Conservation (phyloP, 768 basidiomycete genomes). For the Exidia glandulosa region DNA sequence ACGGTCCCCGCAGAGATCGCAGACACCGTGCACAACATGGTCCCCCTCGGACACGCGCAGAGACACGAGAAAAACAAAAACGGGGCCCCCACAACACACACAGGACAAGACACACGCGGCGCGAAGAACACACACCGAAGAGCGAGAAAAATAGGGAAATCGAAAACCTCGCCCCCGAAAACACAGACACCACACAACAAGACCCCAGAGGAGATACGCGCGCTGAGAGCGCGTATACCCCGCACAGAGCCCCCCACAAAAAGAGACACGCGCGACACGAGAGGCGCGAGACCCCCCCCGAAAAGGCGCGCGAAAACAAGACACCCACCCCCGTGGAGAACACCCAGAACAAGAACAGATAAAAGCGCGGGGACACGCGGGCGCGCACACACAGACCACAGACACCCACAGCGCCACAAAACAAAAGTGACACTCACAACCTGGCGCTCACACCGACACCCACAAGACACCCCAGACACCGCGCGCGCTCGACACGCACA, state of each 20-base stretch:
- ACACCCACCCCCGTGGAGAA: constrained; percentile 98
- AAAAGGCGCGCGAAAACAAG: constrained; percentile 90
- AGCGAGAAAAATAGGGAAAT: constrained; percentile 82
- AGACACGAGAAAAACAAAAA: constrained; percentile 88
- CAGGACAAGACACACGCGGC: background rate
- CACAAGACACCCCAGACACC: too few relatives aligned
- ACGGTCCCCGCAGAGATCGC: constrained; percentile 90
- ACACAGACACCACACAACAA: constrained; percentile 80
- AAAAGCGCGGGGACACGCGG: too few relatives aligned
- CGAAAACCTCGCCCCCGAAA: constrained; percentile 95
- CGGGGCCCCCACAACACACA: constrained; percentile 57
- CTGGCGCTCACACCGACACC: too few relatives aligned
- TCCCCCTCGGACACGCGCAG: constrained; percentile 62
- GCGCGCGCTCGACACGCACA: too few relatives aligned
- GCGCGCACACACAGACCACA: too few relatives aligned
- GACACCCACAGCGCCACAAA: too few relatives aligned
- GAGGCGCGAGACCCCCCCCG: constrained; percentile 86
- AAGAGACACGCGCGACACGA: constrained; percentile 90
- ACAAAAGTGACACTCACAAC: too few relatives aligned
- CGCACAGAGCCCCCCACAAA: constrained; percentile 94
- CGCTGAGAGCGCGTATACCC: constrained; percentile 97
- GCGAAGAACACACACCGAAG: constrained; percentile 49
- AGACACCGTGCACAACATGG: constrained; percentile 72
- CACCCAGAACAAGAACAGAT: too few relatives aligned
- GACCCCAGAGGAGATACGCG: constrained; percentile 74